Base-by-base conservation (phyloP, 148 eudicot genomes). In the Chenopodium formosanum region DNA sequence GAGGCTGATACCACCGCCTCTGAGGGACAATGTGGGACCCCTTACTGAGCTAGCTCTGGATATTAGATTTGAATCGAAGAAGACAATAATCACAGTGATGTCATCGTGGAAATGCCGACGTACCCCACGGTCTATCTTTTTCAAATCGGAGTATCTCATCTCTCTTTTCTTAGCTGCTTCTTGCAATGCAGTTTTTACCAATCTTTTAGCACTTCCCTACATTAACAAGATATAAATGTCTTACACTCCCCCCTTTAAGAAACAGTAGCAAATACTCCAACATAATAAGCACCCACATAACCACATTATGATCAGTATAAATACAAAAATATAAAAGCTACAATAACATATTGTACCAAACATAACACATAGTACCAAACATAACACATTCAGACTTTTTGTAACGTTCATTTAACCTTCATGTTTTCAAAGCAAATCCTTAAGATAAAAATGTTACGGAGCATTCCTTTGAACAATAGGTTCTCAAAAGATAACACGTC, bases 111-210 rank as follows among this genome's bases (percentile, higher is more conserved):
- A 90, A 85, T 89, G 91, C 67, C 93, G 88, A 70, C 93, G 89
- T 44, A 90, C 90, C 71, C 93, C 93, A 50, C 93, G 89, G 70
- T 90, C 93, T 20, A 90, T 90, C 80, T 89, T 90, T 82, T 89
- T 90, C 86, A 90, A 81, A 85, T 90, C 93, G 0, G 93, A 86
- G 65, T 90, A 90, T 83, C 93, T 89, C 93, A 90, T 90, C 86
- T 90, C 93, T 78, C 93, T 88, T 77, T 90, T 90, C 82, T 89
- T 90, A 62, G 93, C 93, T 29, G 93, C 93, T 80, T 90, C 91
- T 67, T 84, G 89, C 78, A 90, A 78, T 7, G 93, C 93, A n/a
- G 83, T 71, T 80, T 89, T 90, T 78, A 90, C 78, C 78, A 90
- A 79, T 85, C 86, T 86, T 82, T 68, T 76, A 9, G 93, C 93